phyloP scores from a whole-genome alignment of 495 filamentous ascomycete species.

The Neurospora sp. region DNA sequence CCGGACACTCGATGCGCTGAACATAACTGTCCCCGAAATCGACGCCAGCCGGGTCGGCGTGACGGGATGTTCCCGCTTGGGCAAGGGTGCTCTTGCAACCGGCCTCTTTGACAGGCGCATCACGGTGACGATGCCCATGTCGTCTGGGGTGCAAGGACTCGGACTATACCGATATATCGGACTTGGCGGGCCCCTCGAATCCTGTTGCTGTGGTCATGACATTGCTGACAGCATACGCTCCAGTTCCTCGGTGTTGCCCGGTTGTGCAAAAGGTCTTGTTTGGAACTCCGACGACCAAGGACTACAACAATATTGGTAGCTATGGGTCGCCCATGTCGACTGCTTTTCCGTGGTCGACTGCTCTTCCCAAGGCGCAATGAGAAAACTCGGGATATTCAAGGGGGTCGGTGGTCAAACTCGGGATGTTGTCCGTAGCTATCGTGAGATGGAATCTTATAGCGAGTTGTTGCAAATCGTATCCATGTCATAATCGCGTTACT shows the following conservation, averaged over 20 bases:
- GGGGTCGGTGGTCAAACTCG: neutral
- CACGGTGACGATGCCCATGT: constrained; percentile 47
- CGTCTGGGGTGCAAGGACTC: constrained; percentile 40
- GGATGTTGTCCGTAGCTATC: neutral
- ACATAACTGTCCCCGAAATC: constrained; percentile 39
- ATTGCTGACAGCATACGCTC: neutral
- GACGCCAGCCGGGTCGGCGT: constrained; percentile 37
- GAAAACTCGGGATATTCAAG: neutral
- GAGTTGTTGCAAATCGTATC: neutral
- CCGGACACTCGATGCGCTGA: constrained; percentile 40
- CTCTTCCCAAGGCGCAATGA: constrained; percentile 20
- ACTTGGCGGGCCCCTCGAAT: constrained; percentile 30
- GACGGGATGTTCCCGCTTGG: constrained; percentile 43
- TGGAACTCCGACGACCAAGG: constrained; percentile 35
- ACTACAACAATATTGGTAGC: constrained; percentile 34
- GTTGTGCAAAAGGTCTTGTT: constrained; percentile 42
- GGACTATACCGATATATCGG: constrained; percentile 43
- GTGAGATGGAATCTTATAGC: neutral
- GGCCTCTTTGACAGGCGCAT: constrained; percentile 43
- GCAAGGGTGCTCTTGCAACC: constrained; percentile 42
- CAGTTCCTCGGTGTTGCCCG: constrained; percentile 38
- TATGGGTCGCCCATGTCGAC: constrained; percentile 38
- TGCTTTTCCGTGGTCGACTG: constrained; percentile 38
- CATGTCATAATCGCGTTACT: neutral
- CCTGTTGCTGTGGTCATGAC: neutral